Evolutionary conservation across 2,329 filamentous ascomycete genomes (phyloP), one percentile per base, ranked within the genome.

Genomic region (Didymella lethalis): DNA sequence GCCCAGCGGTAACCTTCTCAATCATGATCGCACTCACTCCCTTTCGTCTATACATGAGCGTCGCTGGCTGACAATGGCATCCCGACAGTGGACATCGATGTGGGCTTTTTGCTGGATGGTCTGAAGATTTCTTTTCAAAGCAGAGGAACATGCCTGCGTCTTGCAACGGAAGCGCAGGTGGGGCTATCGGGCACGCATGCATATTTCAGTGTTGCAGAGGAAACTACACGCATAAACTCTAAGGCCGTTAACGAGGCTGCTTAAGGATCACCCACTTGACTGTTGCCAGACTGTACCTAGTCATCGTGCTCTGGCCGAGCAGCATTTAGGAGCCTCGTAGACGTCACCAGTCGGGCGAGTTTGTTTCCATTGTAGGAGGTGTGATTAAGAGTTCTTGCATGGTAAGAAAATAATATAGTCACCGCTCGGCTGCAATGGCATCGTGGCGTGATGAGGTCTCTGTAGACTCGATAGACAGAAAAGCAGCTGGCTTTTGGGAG

Each of bases 141-240:
- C 14, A 25, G 40, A 26, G 40, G 7, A 44, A 11, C 12, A 12
- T 44, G 14, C 12, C 26, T 12, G 28, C n/a, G 31, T 14, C 23
- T 20, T 40, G 36, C 20, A 20, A 40, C 23, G 18, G 28, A 46
- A 32, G 28, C 11, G 14, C 18, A 20, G n/a, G 44, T 23, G 44
- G 44, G 18, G n/a, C 28, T 18, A 46, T 32, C 26, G 18, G 44
- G 44, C 44, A 46, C 44, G 16, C 28, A 46, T 46, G 44, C 44
- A 46, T 46, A 11, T 45, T 18, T 20, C n/a, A 23, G 4, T 40
- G 36, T 40, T 40, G 18, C 36, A 23, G 18, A 40, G 36, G n/a
- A 40, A 40, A 40, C 10, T 40, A 18, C 16, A 40, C 18, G 18
- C 36, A 40, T 40, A 8, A 18, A 20, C 18, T 12, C 36, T 40